These are phyloP conservation scores for Camelina neglecta DNA, from an alignment of 345 rosid genomes.

Conservation along the genomic window DNA sequence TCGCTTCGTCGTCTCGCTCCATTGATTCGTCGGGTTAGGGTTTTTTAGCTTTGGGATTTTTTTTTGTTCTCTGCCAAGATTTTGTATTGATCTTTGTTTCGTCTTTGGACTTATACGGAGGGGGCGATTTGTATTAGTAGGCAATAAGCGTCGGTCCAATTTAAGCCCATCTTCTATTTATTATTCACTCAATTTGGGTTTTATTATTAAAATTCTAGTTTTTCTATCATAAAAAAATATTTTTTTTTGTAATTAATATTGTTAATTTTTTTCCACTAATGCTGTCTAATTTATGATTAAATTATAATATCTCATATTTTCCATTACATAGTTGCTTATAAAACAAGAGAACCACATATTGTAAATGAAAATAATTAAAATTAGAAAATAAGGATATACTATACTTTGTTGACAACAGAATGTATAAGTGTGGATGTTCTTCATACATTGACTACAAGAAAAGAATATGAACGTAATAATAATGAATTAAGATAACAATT, in stretches of 20 bases:
- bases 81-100: constrained; percentile 13
- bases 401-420: background rate
- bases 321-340: background rate
- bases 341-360: background rate
- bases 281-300: background rate
- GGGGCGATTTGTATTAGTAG: constrained; percentile 2
- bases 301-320: background rate
- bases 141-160: constrained; percentile 32
- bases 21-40: constrained; percentile 46
- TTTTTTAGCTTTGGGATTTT: constrained; percentile 9
- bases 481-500: background rate
- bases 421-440: background rate
- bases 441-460: background rate
- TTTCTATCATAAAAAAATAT: background rate
- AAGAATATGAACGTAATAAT: background rate
- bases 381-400: background rate
- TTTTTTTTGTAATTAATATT: background rate
- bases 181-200: background rate
- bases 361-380: background rate
- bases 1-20: constrained; percentile 78
- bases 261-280: background rate
- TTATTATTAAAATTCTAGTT: background rate
- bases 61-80: background rate
- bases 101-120: background rate
- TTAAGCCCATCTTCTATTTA: constrained; percentile 29